Conservation (phyloP, 441 rosid species). For the Omphalea diandra region DNA sequence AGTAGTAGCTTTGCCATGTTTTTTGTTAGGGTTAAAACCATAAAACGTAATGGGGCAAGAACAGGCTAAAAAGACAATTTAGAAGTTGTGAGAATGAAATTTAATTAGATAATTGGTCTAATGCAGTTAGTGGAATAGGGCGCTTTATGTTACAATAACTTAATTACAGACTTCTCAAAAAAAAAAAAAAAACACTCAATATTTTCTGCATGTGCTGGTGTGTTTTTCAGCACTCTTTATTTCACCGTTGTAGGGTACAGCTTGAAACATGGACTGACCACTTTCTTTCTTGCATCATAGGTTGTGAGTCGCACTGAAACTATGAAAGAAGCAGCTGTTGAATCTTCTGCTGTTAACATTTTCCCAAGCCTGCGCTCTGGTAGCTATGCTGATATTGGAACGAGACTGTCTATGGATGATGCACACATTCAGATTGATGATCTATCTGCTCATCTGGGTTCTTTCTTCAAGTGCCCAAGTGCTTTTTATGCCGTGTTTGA, state of each 20-base stretch:
- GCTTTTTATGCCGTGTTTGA: constrained; percentile 93
- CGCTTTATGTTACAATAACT: neutral
- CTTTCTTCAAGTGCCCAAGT: constrained; percentile 56
- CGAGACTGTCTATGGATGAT: constrained; percentile 77
- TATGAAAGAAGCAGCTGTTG: constrained; percentile 29
- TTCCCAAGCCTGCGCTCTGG: constrained; percentile 77
- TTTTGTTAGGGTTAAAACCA: neutral
- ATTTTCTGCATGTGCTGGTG: neutral
- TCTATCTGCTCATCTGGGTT: constrained; percentile 59
- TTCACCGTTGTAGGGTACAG: neutral
- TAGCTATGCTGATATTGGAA: constrained; percentile 69
- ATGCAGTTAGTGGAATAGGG: neutral
- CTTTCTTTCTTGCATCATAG: constrained; percentile 26
- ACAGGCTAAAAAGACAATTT: neutral
- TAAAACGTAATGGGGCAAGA: neutral
- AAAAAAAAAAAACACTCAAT: too few species aligned
- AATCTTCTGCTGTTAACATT: constrained; percentile 33
- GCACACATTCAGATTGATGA: constrained; percentile 83
- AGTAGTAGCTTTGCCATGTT: neutral
- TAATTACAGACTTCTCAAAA: neutral
- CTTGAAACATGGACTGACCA: constrained; percentile 15
- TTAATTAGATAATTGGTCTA: neutral
- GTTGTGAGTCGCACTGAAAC: constrained; percentile 39
- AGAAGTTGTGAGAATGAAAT: neutral
- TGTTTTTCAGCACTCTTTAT: neutral